These are phyloP conservation scores for Xylaria sp. DNA, from an alignment of 2,329 filamentous ascomycete genomes.

Conservation along the genomic window DNA sequence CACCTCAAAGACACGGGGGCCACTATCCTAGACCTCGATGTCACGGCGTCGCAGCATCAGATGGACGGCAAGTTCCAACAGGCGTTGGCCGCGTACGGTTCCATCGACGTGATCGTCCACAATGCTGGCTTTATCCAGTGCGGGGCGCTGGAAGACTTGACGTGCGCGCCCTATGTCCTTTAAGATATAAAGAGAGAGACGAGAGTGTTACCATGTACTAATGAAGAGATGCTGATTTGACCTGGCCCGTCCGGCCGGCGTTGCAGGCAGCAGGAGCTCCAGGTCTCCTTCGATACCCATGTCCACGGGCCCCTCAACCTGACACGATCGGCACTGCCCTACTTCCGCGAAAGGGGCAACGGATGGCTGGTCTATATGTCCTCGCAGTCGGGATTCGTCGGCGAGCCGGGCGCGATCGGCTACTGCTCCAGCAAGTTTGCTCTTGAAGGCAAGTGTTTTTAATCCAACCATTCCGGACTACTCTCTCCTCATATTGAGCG, in stretches of 20 bases:
- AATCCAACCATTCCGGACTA: not conserved
- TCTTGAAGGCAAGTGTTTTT: conserved; percentile 10
- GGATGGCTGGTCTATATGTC: conserved; percentile 42
- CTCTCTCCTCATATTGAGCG: not conserved
- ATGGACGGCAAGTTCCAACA: conserved; percentile 30
- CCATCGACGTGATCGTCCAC: conserved; percentile 47
- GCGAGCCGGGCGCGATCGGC: conserved; percentile 31
- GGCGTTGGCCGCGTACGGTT: conserved; percentile 33
- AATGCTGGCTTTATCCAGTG: conserved; percentile 45
- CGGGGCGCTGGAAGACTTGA: not conserved
- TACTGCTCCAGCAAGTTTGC: conserved; percentile 20
- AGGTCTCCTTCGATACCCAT: conserved; percentile 37
- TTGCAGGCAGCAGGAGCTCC: conserved; percentile 26
- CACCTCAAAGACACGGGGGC: conserved; percentile 45
- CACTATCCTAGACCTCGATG: conserved; percentile 40
- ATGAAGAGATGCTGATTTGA: too few species aligned
- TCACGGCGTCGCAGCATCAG: conserved; percentile 27
- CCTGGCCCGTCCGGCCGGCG: too few species aligned
- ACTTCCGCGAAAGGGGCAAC: conserved; percentile 33
- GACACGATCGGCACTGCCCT: conserved; percentile 39
- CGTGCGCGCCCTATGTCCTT: too few species aligned
- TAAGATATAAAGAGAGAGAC: too few species aligned
- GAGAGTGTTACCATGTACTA: too few species aligned
- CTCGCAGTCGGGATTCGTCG: conserved; percentile 41
- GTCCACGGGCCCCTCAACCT: conserved; percentile 44